phyloP scores from a whole-genome alignment of 148 eudicot species.

The Camellia lanceoleosa region DNA sequence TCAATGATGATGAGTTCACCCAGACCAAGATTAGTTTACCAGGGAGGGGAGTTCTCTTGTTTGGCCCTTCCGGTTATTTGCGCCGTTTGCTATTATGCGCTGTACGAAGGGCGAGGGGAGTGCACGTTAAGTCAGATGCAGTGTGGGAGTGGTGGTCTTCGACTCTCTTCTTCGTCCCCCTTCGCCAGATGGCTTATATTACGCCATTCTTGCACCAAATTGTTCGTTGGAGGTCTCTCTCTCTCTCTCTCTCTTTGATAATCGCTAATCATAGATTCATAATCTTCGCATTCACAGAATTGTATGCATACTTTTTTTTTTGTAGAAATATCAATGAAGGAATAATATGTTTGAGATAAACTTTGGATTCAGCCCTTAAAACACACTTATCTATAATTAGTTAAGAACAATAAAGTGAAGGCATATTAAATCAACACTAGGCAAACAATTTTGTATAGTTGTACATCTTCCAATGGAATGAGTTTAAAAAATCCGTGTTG shows the following conservation, averaged over 20 bases:
- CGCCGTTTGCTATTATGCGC: not conserved
- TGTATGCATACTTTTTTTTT: not conserved
- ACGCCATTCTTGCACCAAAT: slow-evolving; percentile 35
- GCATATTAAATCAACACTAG: too few species aligned
- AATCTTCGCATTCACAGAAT: not conserved
- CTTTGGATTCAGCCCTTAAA: too few species aligned
- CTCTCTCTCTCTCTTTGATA: not conserved
- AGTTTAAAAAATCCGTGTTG: too few species aligned
- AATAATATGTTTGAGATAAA: too few species aligned
- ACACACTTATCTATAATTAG: too few species aligned
- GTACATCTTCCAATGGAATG: too few species aligned
- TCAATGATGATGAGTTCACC: too few species aligned
- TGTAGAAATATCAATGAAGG: too few species aligned
- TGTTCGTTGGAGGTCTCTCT: slow-evolving; percentile 51
- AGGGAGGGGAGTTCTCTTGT: too few species aligned
- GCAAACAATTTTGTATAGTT: too few species aligned
- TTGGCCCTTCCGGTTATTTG: not conserved
- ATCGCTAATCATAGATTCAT: not conserved
- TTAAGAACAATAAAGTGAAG: too few species aligned
- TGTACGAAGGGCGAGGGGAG: not conserved
- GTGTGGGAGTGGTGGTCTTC: not conserved
- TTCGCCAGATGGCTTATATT: slow-evolving; percentile 19
- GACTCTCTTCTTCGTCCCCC: not conserved
- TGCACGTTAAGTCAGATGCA: slow-evolving; percentile 8
- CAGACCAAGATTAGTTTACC: too few species aligned